Conservation (phyloP, 139 green algal species). For the Picochlorum sp. region DNA sequence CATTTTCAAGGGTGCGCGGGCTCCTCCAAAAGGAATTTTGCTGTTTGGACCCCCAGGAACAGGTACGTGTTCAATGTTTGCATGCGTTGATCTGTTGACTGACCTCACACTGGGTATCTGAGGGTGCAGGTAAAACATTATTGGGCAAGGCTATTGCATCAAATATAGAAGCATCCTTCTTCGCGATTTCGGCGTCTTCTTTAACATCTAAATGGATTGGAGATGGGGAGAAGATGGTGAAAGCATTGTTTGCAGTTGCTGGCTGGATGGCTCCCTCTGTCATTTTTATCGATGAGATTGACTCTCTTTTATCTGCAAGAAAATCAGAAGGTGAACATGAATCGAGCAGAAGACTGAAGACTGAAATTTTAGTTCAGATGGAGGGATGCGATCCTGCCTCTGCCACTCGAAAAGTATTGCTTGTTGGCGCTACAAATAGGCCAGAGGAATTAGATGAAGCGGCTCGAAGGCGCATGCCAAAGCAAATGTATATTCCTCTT, state of each 20-base stretch:
- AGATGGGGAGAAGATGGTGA: conserved; percentile 94
- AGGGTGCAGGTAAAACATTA: conserved; percentile 80
- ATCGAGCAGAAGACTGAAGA: conserved; percentile 90
- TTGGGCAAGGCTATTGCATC: conserved; percentile 89
- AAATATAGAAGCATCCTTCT: conserved; percentile 97
- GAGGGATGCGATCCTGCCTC: conserved; percentile 58
- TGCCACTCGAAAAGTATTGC: conserved; percentile 54
- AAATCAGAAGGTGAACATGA: conserved; percentile 95
- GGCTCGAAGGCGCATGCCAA: conserved; percentile 85
- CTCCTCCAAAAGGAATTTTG: conserved; percentile 83
- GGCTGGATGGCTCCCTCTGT: conserved; percentile 73
- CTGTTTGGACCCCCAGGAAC: conserved; percentile 80
- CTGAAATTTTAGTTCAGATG: conserved; percentile 97
- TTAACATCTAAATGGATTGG: conserved; percentile 99
- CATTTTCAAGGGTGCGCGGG: conserved; percentile 82
- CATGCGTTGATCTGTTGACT: too few relatives aligned
- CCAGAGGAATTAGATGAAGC: conserved; percentile 97
- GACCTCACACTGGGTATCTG: too few relatives aligned
- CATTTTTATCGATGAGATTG: conserved; percentile 99
- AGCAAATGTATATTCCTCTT: conserved; percentile 98
- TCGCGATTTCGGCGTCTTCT: conserved; percentile 88
- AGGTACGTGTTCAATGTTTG: background rate
- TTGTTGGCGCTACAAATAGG: conserved; percentile 94
- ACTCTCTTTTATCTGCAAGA: conserved; percentile 85
- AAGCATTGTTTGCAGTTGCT: conserved; percentile 86